Conservation (phyloP, 768 basidiomycete species). For the Lactarius indigo region DNA sequence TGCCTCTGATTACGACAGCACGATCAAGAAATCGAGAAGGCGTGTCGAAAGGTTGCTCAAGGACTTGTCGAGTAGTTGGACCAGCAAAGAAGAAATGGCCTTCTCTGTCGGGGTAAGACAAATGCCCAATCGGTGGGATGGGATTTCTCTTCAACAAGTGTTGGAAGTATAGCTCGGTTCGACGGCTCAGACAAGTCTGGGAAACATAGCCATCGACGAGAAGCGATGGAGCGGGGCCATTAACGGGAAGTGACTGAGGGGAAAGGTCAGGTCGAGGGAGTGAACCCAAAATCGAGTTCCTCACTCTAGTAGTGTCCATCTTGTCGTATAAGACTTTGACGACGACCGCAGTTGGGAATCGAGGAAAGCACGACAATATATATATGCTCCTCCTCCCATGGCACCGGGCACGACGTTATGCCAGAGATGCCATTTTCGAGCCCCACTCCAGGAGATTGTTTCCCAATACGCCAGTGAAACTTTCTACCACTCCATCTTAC, state of each 20-base stretch:
- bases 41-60: background rate
- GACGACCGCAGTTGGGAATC: background rate
- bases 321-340: background rate
- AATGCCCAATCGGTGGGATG: background rate
- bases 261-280: background rate
- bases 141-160: background rate
- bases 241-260: constrained; percentile 3
- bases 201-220: constrained; percentile 20
- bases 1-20: background rate
- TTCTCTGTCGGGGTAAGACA: background rate
- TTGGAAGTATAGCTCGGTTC: background rate
- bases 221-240: background rate
- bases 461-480: background rate
- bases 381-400: background rate
- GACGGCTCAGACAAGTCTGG: background rate
- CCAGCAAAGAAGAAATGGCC: background rate
- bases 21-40: background rate
- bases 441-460: background rate
- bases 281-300: background rate
- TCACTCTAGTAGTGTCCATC: background rate
- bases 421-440: background rate
- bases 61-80: background rate
- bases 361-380: background rate
- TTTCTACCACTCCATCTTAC: background rate
- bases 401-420: constrained; percentile 9